Base-by-base conservation (phyloP, 2,329 filamentous ascomycete genomes). In the Nothophoma quercina region DNA sequence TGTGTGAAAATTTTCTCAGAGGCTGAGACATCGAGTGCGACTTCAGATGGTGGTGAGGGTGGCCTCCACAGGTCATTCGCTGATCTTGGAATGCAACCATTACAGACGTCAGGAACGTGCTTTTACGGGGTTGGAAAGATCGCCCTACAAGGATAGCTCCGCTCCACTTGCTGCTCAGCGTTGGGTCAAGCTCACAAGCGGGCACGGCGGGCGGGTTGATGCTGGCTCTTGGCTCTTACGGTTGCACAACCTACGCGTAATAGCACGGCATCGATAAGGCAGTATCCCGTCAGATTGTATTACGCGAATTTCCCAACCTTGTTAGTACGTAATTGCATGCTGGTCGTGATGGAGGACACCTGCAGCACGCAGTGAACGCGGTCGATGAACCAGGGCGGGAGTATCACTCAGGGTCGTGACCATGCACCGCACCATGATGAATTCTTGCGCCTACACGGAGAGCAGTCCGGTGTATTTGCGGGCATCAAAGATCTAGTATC, bases 21-120 rank as follows among this genome's bases (percentile, higher is more conserved):
- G 42, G 22, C 42, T 45, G 42, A 45, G 34, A 35, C 42, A 36
- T 45, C 18, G 16, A 29, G 30, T 29, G 16, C 10, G 7, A 21
- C 9, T 8, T 13, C 23, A 29, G 12, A 18, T 35, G 22, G 23
- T 45, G 30, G 42, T 43, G 40, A 26, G 41, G 41, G 23, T 26
- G 41, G 30, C 21, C 21, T 28, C 22, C 26, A 15, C 10, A 23
- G 5, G 30, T 10, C 30, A 44, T 34, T 35, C 22, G 41, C 30
- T 33, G n/a, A 32, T 13, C 7, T n/a, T 5, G 29, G 29, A 13
- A 32, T n/a, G 7, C 7, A 5, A n/a, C 29, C 29, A 5, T 9
- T 32, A n/a, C 29, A 32, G 16, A 36, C 15, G 29, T 34, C 18
- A 42, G 40, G 40, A 33, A 32, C 28, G 9, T 32, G 38, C 29